Percentiles rank a stretch among this genome's conserved stretches.
These are phyloP conservation scores for Diplodia mutila DNA, from an alignment of 2,329 filamentous ascomycete species.

Conservation along the genomic window DNA sequence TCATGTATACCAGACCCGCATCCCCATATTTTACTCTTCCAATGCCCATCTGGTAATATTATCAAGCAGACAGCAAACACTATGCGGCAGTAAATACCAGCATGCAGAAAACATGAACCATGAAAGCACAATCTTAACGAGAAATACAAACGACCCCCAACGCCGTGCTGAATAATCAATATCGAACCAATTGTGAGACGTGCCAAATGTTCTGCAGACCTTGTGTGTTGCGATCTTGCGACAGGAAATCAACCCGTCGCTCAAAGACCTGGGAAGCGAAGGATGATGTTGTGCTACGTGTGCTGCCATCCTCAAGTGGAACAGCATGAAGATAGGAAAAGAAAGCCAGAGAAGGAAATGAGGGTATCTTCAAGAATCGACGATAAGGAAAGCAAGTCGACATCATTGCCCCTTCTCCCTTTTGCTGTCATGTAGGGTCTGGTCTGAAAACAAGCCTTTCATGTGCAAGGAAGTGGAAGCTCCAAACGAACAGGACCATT, in stretches of 20 bases:
- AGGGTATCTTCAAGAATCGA: conserved; percentile 18
- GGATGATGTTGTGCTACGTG: neutral
- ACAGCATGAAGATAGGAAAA: neutral
- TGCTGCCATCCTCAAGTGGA: neutral
- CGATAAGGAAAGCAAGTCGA: neutral
- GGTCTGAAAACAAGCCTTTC: neutral
- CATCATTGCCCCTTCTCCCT: neutral
- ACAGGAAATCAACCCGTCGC: neutral
- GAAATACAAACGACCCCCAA: neutral
- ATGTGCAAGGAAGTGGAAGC: neutral
- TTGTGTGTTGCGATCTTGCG: neutral
- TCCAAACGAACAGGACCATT: neutral
- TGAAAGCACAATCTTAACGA: neutral
- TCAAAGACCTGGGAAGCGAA: neutral
- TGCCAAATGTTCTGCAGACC: neutral
- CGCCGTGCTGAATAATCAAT: conserved; percentile 1
- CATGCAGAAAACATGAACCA: neutral
- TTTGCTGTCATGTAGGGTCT: neutral
- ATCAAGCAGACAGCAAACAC: neutral
- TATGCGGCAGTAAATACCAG: neutral
- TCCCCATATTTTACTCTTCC: neutral
- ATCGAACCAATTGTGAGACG: neutral
- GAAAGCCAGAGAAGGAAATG: neutral
- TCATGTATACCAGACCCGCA: neutral
- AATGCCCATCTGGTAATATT: neutral